phyloP scores from a whole-genome alignment of 2,329 filamentous ascomycete species.

The Calonectria hongkongensis region DNA sequence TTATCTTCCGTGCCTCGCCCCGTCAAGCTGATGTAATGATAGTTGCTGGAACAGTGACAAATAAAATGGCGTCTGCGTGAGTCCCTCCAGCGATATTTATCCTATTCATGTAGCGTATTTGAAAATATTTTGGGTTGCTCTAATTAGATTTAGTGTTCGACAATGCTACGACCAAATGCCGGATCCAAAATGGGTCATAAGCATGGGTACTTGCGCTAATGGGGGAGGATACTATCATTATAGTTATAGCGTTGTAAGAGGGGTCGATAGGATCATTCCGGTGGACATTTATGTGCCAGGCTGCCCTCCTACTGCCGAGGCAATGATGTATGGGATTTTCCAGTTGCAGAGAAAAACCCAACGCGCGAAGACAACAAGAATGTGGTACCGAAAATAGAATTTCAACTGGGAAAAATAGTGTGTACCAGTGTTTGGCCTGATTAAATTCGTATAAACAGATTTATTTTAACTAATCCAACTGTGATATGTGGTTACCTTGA shows the following conservation, averaged over 20 bases:
- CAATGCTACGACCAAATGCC: constrained; percentile 82
- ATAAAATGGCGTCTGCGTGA: constrained; percentile 78
- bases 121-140: no score
- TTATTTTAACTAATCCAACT: no score
- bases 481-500: no score
- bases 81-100: no score
- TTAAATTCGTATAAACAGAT: no score
- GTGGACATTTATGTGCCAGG: constrained; percentile 81
- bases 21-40: constrained; percentile 80
- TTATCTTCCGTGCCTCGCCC: constrained; percentile 80
- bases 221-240: constrained; percentile 85
- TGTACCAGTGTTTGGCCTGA: no score
- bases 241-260: constrained; percentile 80
- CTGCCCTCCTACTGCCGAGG: constrained; percentile 71
- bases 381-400: constrained; percentile 70
- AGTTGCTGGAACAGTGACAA: constrained; percentile 78
- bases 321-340: constrained; percentile 74
- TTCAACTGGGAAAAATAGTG: neutral
- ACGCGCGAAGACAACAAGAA: constrained; percentile 66
- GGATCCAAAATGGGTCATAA: constrained; percentile 77
- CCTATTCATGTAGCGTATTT: no score
- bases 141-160: constrained; percentile 60
- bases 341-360: constrained; percentile 82
- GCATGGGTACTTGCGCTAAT: constrained; percentile 82
- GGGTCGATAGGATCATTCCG: constrained; percentile 79